These are phyloP conservation scores for Verticillium alfalfae DNA, from an alignment of 2,329 filamentous ascomycete species.

Conservation along the genomic window DNA sequence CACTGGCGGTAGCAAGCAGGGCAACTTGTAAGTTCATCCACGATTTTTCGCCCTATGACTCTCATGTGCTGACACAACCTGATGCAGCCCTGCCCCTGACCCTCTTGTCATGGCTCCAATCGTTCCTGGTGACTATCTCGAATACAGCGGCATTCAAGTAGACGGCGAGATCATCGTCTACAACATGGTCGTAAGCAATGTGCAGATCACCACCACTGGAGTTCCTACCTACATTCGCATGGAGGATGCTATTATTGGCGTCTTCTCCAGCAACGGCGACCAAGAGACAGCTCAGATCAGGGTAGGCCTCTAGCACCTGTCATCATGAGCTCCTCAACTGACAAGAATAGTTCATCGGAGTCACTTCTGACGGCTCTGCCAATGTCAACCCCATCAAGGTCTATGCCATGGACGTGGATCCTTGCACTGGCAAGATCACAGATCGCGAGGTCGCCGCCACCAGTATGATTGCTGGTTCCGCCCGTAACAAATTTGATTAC, in stretches of 20 bases:
- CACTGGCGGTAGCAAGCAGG: slow-evolving; percentile 6
- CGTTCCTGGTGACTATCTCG: slow-evolving; percentile 31
- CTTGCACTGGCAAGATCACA: slow-evolving; percentile 31
- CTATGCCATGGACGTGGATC: slow-evolving; percentile 32
- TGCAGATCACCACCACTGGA: slow-evolving; percentile 27
- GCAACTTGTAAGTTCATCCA: slow-evolving; percentile 7
- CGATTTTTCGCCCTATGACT: background rate
- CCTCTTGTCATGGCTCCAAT: slow-evolving; percentile 32
- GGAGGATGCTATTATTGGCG: slow-evolving; percentile 33
- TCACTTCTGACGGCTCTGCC: slow-evolving; percentile 22
- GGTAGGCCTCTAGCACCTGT: slow-evolving; percentile 2
- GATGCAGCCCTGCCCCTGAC: slow-evolving; percentile 23
- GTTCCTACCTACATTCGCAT: slow-evolving; percentile 32
- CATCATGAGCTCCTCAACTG: too few species aligned
- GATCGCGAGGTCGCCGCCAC: slow-evolving; percentile 26
- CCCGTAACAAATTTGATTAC: slow-evolving; percentile 32
- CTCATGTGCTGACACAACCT: background rate
- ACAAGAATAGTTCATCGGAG: slow-evolving; percentile 25
- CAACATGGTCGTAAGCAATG: slow-evolving; percentile 26
- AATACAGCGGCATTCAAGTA: slow-evolving; percentile 27
- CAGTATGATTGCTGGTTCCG: slow-evolving; percentile 18
- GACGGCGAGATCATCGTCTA: slow-evolving; percentile 27
- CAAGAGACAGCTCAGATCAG: slow-evolving; percentile 25
- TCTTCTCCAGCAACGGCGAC: slow-evolving; percentile 25
- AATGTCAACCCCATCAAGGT: slow-evolving; percentile 25